Base-by-base conservation (phyloP, 495 filamentous ascomycete genomes). In the Apodospora peruviana region DNA sequence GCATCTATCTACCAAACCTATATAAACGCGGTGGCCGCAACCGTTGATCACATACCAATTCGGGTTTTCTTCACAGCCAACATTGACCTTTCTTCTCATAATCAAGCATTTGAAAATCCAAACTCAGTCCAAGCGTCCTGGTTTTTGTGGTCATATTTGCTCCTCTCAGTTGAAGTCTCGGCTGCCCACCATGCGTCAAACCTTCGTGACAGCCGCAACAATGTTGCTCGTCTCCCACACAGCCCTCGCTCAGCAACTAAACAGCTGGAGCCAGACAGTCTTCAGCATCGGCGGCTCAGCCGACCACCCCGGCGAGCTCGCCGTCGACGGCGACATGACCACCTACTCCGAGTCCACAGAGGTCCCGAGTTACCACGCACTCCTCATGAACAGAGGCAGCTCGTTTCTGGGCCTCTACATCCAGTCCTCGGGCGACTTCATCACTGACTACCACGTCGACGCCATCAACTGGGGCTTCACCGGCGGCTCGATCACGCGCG, bases 391-490 rank as follows among this genome's bases (percentile, higher is more conserved):
- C 40, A 11, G 9, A 10, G 5, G 7, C 18, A 23, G 10, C 5
- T 10, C 5, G 2, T 43, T 25, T 17, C 7, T 16, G 2, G 40
- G 40, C 4, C 18, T 43, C 10, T 43, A 43, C 22, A 27, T 43
- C 11, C 40, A 27, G 9, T 43, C 40, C 4, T 25, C 22, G 3
- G 40, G 14, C 22, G 19, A 41, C 39, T 43, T 27, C 40, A 24
- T 43, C 22, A 43, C 40, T 14, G 40, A 43, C 40, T 43, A 43
- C 11, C 8, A 43, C 1, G 40, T 43, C 40, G n/a, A 43, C 8
- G 40, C 40, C 21, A 12, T n/a, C 8, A 25, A 5, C 2, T 1
- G 11, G 5, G 8, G 10, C 2, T 2, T 2, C 1, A 2, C 11
- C 11, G 11, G 11, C 21, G 4, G 3, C 3, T 12, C 17, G 5